Conservation (phyloP, 352 stramenopile species). For the Paralagenidium karlingii region DNA sequence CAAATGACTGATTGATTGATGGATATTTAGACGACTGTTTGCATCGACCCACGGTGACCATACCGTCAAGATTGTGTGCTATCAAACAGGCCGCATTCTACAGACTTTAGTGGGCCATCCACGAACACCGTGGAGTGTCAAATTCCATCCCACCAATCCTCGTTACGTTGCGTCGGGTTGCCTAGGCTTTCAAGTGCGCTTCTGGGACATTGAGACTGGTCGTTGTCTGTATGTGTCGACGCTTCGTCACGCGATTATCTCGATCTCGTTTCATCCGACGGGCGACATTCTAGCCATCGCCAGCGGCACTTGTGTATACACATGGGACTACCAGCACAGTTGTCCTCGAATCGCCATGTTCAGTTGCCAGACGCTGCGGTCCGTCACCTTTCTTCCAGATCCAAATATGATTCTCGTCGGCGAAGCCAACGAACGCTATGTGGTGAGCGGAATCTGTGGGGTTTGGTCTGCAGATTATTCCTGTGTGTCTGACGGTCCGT, state of each 20-base stretch:
- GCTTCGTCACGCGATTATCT: conserved; percentile 93
- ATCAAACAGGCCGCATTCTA: conserved; percentile 71
- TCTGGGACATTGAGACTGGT: conserved; percentile 82
- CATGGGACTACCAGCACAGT: conserved; percentile 91
- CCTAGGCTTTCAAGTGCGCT: conserved; percentile 91
- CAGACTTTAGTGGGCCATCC: conserved; percentile 79
- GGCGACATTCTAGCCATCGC: conserved; percentile 91
- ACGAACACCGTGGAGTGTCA: conserved; percentile 94
- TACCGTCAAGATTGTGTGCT: conserved; percentile 97
- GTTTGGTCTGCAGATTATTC: background rate
- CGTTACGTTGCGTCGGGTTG: conserved; percentile 95
- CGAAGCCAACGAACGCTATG: conserved; percentile 86
- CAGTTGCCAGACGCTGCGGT: conserved; percentile 85
- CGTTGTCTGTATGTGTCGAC: conserved; percentile 90
- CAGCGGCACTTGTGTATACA: conserved; percentile 90
- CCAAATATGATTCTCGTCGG: conserved; percentile 89
- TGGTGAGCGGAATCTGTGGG: too few species aligned
- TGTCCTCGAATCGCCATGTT: conserved; percentile 80
- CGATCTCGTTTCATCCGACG: conserved; percentile 92
- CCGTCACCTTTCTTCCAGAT: conserved; percentile 88
- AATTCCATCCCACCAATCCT: conserved; percentile 93
- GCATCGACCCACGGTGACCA: conserved; percentile 97
- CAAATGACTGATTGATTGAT: background rate
- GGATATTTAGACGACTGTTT: conserved; percentile 74
- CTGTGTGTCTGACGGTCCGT: background rate